Percentiles rank a stretch among this genome's conserved stretches.
Conservation (phyloP, 176 grass and related monocot species). For the Aegilops umbellulata region DNA sequence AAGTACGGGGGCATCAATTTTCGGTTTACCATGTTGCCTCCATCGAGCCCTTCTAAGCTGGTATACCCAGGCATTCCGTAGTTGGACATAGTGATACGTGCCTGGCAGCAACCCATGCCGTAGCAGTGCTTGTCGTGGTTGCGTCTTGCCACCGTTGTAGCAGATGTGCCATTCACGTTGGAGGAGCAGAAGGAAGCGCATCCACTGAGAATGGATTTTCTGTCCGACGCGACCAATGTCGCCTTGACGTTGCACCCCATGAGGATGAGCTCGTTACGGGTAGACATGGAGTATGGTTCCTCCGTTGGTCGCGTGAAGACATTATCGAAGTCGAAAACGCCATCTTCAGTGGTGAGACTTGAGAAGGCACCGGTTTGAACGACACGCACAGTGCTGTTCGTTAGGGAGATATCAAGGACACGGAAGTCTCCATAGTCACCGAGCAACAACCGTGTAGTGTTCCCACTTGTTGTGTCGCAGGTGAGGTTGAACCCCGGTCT, state of each 20-base stretch:
- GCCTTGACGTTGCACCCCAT: not conserved
- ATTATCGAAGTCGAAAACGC: not conserved
- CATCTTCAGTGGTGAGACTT: rapidly evolving
- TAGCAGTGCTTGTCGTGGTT: not conserved
- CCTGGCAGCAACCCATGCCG: not conserved
- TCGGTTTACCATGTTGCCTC: rapidly evolving
- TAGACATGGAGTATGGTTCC: not conserved
- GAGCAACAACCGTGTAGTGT: not conserved
- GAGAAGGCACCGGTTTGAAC: not conserved
- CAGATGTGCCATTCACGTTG: not conserved
- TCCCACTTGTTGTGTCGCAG: not conserved
- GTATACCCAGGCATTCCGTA: not conserved
- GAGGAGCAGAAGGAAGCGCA: not conserved
- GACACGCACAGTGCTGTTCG: not conserved
- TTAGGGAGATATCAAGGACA: not conserved
- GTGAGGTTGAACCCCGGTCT: not conserved
- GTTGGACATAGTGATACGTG: not conserved
- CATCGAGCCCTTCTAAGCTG: not conserved
- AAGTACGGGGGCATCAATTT: not conserved
- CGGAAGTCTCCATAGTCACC: not conserved
- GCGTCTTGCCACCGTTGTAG: not conserved
- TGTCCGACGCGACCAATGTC: rapidly evolving
- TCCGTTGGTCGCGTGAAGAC: not conserved
- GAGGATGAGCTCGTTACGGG: not conserved
- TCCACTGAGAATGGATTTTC: not conserved